Conservation (phyloP, 805 yeast species). For the Pichia pseudocactophila region DNA sequence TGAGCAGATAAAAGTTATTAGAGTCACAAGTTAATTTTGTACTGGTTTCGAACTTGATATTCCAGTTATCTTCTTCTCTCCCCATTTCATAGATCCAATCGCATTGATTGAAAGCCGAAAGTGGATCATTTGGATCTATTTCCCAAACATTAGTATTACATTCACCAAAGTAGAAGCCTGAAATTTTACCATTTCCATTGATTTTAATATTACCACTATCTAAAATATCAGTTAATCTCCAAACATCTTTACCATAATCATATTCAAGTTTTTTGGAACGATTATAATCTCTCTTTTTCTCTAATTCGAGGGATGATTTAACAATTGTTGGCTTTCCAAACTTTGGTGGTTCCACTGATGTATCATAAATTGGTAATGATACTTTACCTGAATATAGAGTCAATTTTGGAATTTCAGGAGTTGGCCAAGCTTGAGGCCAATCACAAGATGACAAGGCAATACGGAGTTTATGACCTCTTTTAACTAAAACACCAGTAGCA, state of each 20-base stretch:
- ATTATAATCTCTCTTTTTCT: slow-evolving; percentile 19
- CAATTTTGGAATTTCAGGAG: slow-evolving; percentile 32
- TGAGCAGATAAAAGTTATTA: slow-evolving; percentile 27
- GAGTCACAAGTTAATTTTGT: slow-evolving; percentile 27
- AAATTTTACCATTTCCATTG: slow-evolving; percentile 24
- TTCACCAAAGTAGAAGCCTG: slow-evolving; percentile 34
- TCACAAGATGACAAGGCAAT: slow-evolving; percentile 36
- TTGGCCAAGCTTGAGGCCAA: slow-evolving; percentile 43
- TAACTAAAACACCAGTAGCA: slow-evolving; percentile 31
- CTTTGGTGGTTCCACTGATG: slow-evolving; percentile 15
- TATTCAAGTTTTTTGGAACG: slow-evolving; percentile 22
- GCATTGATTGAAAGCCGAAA: slow-evolving; percentile 32
- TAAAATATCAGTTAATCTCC: slow-evolving; percentile 28
- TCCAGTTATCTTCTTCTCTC: slow-evolving; percentile 33
- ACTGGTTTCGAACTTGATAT: slow-evolving; percentile 26
- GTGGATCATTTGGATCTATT: slow-evolving; percentile 30
- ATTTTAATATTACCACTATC: slow-evolving; percentile 30
- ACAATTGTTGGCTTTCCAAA: slow-evolving; percentile 26
- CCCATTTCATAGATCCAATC: slow-evolving; percentile 35
- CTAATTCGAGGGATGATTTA: slow-evolving; percentile 22
- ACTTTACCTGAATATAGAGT: slow-evolving; percentile 27
- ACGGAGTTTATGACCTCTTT: slow-evolving; percentile 31
- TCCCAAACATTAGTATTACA: slow-evolving; percentile 33
- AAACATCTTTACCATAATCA: slow-evolving; percentile 28
- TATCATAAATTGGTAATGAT: slow-evolving; percentile 24